Evolutionary conservation across 2,329 filamentous ascomycete genomes (phyloP).

Genomic region (Fusarium pseudoanthophilum): DNA sequence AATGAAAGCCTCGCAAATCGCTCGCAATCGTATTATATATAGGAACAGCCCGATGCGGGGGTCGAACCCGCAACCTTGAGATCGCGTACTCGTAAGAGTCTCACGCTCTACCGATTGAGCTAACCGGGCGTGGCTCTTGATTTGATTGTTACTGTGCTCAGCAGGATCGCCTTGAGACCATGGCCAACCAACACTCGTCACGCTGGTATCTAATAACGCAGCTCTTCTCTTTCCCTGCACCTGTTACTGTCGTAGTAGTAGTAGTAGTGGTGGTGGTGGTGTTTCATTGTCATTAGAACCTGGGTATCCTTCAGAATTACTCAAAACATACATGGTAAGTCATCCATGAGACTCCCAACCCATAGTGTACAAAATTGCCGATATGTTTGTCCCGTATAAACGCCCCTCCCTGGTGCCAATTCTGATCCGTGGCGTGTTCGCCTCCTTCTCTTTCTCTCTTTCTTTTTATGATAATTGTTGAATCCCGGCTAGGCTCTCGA

Average conservation of each 20-base stretch:
- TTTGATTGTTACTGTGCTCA: not conserved
- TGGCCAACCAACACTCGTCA: not conserved
- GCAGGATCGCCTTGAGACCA: not conserved
- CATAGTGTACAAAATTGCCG: slow-evolving; percentile 34
- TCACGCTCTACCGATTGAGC: slow-evolving; percentile 68
- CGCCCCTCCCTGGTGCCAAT: slow-evolving; percentile 23
- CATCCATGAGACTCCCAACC: slow-evolving; percentile 23
- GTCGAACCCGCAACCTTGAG: slow-evolving; percentile 68
- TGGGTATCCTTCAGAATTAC: slow-evolving; percentile 35
- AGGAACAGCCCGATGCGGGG: slow-evolving; percentile 53
- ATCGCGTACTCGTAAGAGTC: slow-evolving; percentile 66
- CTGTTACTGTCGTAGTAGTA: slow-evolving; percentile 7
- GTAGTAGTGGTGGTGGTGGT: slow-evolving; percentile 12
- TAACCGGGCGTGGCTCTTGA: slow-evolving; percentile 49
- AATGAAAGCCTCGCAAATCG: slow-evolving; percentile 28
- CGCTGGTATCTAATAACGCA: not conserved
- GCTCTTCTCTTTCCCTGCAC: not conserved
- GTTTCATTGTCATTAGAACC: slow-evolving; percentile 33
- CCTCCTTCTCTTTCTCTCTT: slow-evolving; percentile 11
- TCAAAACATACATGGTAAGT: slow-evolving; percentile 15
- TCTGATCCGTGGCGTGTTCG: slow-evolving; percentile 1
- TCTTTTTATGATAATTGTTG: not conserved
- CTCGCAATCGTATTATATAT: slow-evolving; percentile 32
- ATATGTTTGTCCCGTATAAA: slow-evolving; percentile 26
- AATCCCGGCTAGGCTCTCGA: not conserved